Percentiles rank a stretch among this genome's conserved stretches.
phyloP scores from a whole-genome alignment of 1,139 yeast species.

The Pichia sorboxylosa region DNA sequence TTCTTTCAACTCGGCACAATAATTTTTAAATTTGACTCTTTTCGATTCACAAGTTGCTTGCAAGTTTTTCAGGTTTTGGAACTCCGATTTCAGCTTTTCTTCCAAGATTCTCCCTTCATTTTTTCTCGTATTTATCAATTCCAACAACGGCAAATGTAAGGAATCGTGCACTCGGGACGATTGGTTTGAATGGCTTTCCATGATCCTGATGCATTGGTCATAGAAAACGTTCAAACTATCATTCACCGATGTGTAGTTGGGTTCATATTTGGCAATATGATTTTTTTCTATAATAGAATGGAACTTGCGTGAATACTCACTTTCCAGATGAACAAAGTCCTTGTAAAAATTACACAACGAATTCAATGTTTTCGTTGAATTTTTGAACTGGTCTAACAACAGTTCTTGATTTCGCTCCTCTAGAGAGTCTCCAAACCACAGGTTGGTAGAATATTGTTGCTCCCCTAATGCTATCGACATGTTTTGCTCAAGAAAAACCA shows the following conservation, averaged over 20 bases:
- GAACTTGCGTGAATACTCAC: constrained; percentile 53
- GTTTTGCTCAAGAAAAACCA: too few relatives aligned
- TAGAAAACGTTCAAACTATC: constrained; percentile 49
- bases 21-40: constrained; percentile 45
- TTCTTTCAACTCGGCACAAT: constrained; percentile 48
- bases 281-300: constrained; percentile 37
- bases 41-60: constrained; percentile 29
- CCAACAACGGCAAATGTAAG: constrained; percentile 31
- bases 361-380: constrained; percentile 30
- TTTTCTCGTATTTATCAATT: constrained; percentile 31
- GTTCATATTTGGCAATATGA: constrained; percentile 45
- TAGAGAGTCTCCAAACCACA: too few relatives aligned
- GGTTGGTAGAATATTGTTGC: too few relatives aligned
- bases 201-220: constrained; percentile 41
- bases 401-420: constrained; percentile 26
- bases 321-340: constrained; percentile 51
- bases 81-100: constrained; percentile 30
- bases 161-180: constrained; percentile 30
- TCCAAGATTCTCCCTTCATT: constrained; percentile 38
- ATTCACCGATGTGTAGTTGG: constrained; percentile 39
- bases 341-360: constrained; percentile 36
- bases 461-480: too few relatives aligned
- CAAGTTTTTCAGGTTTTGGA: constrained; percentile 29
- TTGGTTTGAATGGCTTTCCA: constrained; percentile 36
- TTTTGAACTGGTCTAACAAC: constrained; percentile 37